phyloP scores from a whole-genome alignment of 257 asterid genomes.

The Nicotiana undulata region DNA sequence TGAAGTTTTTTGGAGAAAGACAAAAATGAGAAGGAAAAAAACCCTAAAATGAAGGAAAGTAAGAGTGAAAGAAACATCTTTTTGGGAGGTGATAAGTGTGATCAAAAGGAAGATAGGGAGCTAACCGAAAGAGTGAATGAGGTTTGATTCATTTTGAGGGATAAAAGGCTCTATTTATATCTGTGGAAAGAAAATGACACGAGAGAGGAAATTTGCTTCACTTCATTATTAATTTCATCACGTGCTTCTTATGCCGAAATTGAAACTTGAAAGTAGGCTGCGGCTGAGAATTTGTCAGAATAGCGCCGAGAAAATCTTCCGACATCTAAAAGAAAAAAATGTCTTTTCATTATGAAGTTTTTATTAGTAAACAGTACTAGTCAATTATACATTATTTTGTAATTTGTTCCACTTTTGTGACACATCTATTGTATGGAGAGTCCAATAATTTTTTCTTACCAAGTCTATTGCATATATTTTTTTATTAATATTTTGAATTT shows the following conservation, averaged over 20 bases:
- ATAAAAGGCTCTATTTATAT: background rate
- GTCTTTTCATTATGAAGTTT: no score
- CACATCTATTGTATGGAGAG: no score
- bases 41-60: slow-evolving; percentile 15
- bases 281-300: background rate
- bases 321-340: background rate
- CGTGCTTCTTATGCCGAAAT: background rate
- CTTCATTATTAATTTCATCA: background rate
- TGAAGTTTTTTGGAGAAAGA: background rate
- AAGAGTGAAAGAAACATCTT: slow-evolving; percentile 16
- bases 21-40: slow-evolving; percentile 9
- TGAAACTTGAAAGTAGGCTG: background rate
- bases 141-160: background rate
- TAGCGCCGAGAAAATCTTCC: background rate
- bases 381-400: no score
- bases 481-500: no score
- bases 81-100: background rate
- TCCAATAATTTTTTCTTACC: no score
- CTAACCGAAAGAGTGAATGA: background rate
- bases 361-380: no score
- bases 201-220: background rate
- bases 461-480: no score
- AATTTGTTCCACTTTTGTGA: no score
- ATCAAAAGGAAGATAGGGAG: background rate
- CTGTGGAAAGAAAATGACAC: background rate